Evolutionary conservation across 169 alveolate genomes (phyloP).

Genomic region (Amoebophrya sp.): DNA sequence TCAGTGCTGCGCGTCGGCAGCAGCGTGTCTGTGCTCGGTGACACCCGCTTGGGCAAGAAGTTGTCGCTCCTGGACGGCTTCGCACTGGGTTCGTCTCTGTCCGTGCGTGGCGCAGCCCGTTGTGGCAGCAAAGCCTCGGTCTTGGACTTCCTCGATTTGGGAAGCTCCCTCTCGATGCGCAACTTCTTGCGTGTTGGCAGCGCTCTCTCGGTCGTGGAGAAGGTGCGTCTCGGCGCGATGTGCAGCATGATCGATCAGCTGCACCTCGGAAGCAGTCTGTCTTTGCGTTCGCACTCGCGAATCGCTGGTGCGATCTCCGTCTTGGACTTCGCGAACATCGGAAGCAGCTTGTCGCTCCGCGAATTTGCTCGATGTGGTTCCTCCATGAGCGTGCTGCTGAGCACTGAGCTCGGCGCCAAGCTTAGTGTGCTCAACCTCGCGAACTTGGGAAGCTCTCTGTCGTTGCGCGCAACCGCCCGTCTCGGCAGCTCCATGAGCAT

Average conservation of each 20-base stretch:
- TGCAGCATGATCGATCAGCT: not conserved
- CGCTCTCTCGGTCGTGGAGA: not conserved
- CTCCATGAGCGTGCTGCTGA: not conserved
- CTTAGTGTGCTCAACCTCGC: not conserved
- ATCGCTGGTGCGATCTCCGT: not conserved
- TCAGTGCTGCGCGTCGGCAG: constrained; percentile 30
- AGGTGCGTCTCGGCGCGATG: not conserved
- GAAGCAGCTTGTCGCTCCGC: constrained; percentile 20
- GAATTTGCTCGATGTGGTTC: not conserved
- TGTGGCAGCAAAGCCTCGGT: not conserved
- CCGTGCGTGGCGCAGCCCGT: not conserved
- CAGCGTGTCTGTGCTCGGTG: constrained; percentile 5
- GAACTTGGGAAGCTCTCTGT: not conserved
- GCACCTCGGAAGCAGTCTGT: constrained; percentile 39
- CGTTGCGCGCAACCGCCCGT: not conserved
- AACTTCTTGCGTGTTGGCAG: constrained; percentile 23
- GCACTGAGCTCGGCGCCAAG: not conserved
- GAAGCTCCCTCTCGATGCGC: not conserved
- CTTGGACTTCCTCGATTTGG: constrained; percentile 25
- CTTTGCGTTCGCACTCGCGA: not conserved
- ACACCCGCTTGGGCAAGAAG: not conserved
- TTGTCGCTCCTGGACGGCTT: not conserved
- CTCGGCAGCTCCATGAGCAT: not conserved
- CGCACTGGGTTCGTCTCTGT: not conserved
- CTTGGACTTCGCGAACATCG: constrained; percentile 15